phyloP scores from a whole-genome alignment of 768 basidiomycete species.

The Sarcodon aspratus region DNA sequence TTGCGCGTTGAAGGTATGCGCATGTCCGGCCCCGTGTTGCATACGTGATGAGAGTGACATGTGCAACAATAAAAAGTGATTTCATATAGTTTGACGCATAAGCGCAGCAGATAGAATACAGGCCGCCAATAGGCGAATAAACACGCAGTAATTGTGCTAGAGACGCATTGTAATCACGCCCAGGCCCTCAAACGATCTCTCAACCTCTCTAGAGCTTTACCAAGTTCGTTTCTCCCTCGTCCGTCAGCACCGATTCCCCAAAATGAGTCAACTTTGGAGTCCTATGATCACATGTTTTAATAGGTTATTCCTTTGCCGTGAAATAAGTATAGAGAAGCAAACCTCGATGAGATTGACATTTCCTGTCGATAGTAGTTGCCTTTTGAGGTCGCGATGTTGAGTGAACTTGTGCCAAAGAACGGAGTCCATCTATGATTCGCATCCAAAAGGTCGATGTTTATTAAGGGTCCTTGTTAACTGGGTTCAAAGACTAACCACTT shows the following conservation, averaged over 20 bases:
- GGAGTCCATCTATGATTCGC: constrained; percentile 44
- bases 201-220: constrained; percentile 30
- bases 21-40: too few relatives aligned
- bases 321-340: neutral
- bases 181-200: neutral
- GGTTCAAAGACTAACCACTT: neutral
- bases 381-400: constrained; percentile 53
- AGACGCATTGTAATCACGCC: too few relatives aligned
- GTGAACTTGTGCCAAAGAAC: constrained; percentile 58
- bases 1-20: too few relatives aligned
- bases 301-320: neutral
- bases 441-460: neutral
- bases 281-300: constrained; percentile 35
- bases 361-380: constrained; percentile 42
- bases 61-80: too few relatives aligned
- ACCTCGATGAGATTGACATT: constrained; percentile 24
- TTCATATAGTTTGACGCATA: too few relatives aligned
- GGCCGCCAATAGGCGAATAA: too few relatives aligned
- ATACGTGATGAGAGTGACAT: too few relatives aligned
- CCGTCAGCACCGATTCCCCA: constrained; percentile 53
- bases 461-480: neutral
- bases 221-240: constrained; percentile 51
- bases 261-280: constrained; percentile 29
- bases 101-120: too few relatives aligned
- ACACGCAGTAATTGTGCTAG: too few relatives aligned